These are phyloP conservation scores for Silene noctiflora DNA, from an alignment of 179 eudicot genomes.

Conservation along the genomic window DNA sequence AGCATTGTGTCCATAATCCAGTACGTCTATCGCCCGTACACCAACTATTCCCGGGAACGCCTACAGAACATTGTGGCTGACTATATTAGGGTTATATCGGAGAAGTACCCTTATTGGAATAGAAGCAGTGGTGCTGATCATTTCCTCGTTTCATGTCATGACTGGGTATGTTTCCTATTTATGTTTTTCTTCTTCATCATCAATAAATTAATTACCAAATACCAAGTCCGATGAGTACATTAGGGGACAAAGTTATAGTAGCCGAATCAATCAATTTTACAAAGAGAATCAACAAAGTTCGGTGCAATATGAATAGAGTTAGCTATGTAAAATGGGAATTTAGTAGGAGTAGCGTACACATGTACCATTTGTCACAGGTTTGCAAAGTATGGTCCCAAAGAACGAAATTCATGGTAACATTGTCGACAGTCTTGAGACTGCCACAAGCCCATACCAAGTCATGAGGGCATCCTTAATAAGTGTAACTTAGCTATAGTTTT, in stretches of 20 bases:
- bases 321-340: no score
- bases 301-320: no score
- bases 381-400: background rate
- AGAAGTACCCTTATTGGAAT: constrained; percentile 49
- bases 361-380: background rate
- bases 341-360: no score
- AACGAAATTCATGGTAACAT: no score
- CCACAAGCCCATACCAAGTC: background rate
- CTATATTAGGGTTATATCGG: constrained; percentile 38
- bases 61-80: constrained; percentile 48
- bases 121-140: constrained; percentile 54
- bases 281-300: no score
- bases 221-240: no score
- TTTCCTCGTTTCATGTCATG: constrained; percentile 63
- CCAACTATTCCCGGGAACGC: constrained; percentile 35
- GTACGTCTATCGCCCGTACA: constrained; percentile 44
- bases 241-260: no score
- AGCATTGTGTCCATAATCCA: constrained; percentile 40
- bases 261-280: no score
- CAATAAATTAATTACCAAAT: no score
- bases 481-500: background rate
- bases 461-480: background rate
- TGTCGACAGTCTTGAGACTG: no score
- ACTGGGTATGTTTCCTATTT: constrained; percentile 44
- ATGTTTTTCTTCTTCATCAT: background rate